phyloP scores from a whole-genome alignment of 2,329 filamentous ascomycete genomes.

The Trichophyton rubrum region DNA sequence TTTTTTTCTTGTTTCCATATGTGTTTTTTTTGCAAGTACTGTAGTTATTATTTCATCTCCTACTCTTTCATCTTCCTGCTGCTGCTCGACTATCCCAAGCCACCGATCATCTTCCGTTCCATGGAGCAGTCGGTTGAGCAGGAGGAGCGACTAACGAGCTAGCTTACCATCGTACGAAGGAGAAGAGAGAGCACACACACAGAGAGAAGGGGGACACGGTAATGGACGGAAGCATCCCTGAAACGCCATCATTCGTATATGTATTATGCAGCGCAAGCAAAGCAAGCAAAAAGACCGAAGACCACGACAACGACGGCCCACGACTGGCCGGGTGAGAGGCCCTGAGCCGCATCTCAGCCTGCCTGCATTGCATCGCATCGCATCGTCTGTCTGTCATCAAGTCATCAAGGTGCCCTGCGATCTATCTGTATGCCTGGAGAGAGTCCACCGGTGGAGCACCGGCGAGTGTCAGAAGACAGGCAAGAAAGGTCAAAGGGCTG shows the following conservation, averaged over 20 bases:
- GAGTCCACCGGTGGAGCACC: background rate
- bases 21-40: no score
- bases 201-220: background rate
- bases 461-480: background rate
- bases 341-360: background rate
- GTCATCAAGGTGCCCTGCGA: background rate
- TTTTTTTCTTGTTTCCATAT: background rate
- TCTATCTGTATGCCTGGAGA: background rate
- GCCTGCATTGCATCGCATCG: background rate
- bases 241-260: background rate
- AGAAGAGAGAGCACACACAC: background rate
- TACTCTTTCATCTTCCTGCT: background rate
- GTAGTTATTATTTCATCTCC: background rate
- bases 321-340: no score
- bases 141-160: background rate
- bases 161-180: background rate
- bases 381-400: background rate
- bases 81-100: background rate
- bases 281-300: no score
- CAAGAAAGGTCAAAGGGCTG: background rate
- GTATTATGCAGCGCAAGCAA: background rate
- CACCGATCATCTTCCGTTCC: slow-evolving; percentile 1
- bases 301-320: no score
- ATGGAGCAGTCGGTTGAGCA: background rate
- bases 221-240: background rate